A percentile compares a stretch with the other conserved stretches of the same genome.
Evolutionary conservation across 176 grass and related monocot species (phyloP).

Genomic region (Triticum monococcum): DNA sequence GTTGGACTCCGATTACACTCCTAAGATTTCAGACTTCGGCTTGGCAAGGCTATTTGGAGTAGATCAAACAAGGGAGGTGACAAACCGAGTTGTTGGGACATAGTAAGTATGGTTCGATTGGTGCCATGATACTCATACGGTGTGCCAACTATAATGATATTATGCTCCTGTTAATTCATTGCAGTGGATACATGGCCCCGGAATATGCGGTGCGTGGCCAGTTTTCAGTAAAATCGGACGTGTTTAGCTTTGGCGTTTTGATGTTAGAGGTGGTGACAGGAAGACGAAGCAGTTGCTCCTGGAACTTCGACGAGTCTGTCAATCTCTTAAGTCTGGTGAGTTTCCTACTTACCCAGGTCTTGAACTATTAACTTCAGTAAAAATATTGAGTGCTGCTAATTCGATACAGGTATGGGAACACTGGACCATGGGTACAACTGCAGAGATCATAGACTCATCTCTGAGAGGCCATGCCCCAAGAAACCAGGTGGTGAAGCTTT

Average conservation of each 20-base stretch:
- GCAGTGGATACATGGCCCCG: not conserved
- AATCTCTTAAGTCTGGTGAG: slow-evolving; percentile 45
- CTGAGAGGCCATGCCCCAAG: slow-evolving; percentile 14
- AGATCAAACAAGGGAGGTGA: slow-evolving; percentile 40
- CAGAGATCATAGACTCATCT: slow-evolving; percentile 32
- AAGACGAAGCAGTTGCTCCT: slow-evolving; percentile 38
- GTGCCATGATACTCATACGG: not conserved
- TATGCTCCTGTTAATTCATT: not conserved
- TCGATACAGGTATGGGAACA: slow-evolving; percentile 54
- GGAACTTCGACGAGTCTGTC: slow-evolving; percentile 17
- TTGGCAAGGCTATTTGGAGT: slow-evolving; percentile 24
- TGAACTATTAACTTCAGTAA: not conserved
- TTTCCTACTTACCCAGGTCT: not conserved
- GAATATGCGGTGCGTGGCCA: slow-evolving; percentile 57
- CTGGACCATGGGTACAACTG: slow-evolving; percentile 37
- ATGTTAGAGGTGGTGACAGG: slow-evolving; percentile 56
- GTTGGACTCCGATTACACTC: slow-evolving; percentile 32
- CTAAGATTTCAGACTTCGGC: slow-evolving; percentile 55
- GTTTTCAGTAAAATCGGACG: slow-evolving; percentile 31
- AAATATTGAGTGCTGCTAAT: not conserved
- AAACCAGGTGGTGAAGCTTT: slow-evolving; percentile 25
- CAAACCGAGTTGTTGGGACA: slow-evolving; percentile 47
- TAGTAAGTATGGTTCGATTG: slow-evolving; percentile 42
- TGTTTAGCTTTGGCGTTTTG: slow-evolving; percentile 39
- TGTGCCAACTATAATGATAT: not conserved